Base-by-base conservation (phyloP, 1,284 basidiomycete species). In the Ustilago bromivora region DNA sequence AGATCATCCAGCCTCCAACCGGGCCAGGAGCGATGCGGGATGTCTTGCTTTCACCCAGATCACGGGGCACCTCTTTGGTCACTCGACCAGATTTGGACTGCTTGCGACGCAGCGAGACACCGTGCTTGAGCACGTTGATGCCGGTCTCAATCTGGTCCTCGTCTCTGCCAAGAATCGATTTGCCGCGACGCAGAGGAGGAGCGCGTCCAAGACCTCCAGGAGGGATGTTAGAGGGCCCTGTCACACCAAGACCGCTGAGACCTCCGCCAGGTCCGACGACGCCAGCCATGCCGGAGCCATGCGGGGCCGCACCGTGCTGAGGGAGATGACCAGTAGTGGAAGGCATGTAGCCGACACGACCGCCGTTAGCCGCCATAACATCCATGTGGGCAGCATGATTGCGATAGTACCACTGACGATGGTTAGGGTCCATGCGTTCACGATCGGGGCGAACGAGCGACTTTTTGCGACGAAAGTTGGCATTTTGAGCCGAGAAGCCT, bases 331-430 rank as follows among this genome's bases (percentile, higher is more conserved):
- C 84, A 0, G 84, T 85, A 2, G 81, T 79, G 7, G 84, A 86
- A n/a, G 84, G 84, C 79, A 84, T 81, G 67, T 82, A 85, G 41
- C 81, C 82, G 23, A 84, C 61, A 15, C 80, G 76, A 38, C 78
- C 77, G 6, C 76, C 71, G 3, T 71, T 61, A 19, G 78, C 81
- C 19, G 75, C 73, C 57, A 80, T 72, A 31, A 78, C 68, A 52
- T 86, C 91, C 86, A 94, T 90, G 84, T 93, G 91, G 23, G 92
- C 92, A 15, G 94, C 94, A 87, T 94, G 95, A 76, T 90, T 92
- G 61, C 95, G 92, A 88, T 99, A 99, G 88, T 98, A 93, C 92
- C 93, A 99, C 80, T 96, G 92, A 51, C 95, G 90, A 88, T 98
- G 95, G 56, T 91, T 92, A 10, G 96, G 95, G 85, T 98, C 96